Conservation (phyloP, 441 rosid genomes). For the Bocquillonia castaneifolia region DNA sequence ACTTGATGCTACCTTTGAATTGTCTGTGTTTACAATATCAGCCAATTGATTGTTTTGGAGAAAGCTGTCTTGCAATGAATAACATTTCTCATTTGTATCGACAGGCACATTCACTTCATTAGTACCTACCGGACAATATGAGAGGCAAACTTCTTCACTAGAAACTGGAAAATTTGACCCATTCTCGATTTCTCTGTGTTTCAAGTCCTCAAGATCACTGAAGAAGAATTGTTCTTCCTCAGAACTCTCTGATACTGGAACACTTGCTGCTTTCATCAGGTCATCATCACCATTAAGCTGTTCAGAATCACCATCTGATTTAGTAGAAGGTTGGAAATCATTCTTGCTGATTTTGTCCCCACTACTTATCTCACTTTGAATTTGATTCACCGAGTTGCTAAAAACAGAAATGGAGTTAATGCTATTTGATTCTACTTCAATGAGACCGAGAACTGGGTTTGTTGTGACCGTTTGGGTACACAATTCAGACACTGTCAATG, state of each 20-base stretch:
- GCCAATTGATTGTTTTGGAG: slow-evolving; percentile 24
- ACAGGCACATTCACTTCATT: slow-evolving; percentile 23
- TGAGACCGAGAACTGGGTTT: slow-evolving; percentile 26
- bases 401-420: slow-evolving; percentile 26
- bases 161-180: slow-evolving; percentile 28
- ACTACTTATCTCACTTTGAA: slow-evolving; percentile 25
- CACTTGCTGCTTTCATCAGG: slow-evolving; percentile 27
- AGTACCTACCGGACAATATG: slow-evolving; percentile 22
- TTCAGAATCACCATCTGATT: slow-evolving; percentile 27
- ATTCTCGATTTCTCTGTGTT: slow-evolving; percentile 25
- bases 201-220: slow-evolving; percentile 53
- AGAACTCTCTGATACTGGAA: slow-evolving; percentile 40
- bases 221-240: slow-evolving; percentile 79
- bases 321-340: slow-evolving; percentile 27
- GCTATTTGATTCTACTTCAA: slow-evolving; percentile 29
- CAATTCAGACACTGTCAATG: slow-evolving; percentile 22
- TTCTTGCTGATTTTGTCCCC: slow-evolving; percentile 19
- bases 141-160: slow-evolving; percentile 25
- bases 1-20: slow-evolving; percentile 34
- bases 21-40: slow-evolving; percentile 29
- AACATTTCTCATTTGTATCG: slow-evolving; percentile 22
- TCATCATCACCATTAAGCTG: slow-evolving; percentile 26
- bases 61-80: slow-evolving; percentile 25
- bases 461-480: slow-evolving; percentile 15
- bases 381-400: slow-evolving; percentile 27